Percentiles rank a stretch among this genome's conserved stretches.
phyloP scores from a whole-genome alignment of 495 filamentous ascomycete species.

The Hyphodiscus hymeniophilus region DNA sequence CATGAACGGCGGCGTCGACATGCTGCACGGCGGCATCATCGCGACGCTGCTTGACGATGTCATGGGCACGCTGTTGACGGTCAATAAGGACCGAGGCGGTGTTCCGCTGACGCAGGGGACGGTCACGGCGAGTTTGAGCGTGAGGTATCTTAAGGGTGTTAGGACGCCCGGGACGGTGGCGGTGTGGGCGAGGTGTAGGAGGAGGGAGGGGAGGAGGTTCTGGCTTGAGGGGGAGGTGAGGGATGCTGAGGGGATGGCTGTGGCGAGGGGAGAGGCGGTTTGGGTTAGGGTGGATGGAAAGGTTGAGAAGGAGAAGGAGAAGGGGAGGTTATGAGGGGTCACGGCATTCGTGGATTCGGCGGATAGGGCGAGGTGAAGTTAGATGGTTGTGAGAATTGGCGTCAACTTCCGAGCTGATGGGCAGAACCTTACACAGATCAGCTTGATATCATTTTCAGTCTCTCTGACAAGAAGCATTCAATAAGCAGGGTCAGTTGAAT shows the following conservation, averaged over 20 bases:
- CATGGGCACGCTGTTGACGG: conserved; percentile 40
- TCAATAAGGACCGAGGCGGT: conserved; percentile 30
- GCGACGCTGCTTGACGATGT: conserved; percentile 51
- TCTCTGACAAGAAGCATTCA: no score
- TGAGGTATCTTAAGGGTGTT: conserved; percentile 45
- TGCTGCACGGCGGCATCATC: conserved; percentile 54
- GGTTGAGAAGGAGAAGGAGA: no score
- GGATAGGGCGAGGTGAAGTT: no score
- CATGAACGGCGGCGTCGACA: conserved; percentile 48
- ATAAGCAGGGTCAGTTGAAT: no score
- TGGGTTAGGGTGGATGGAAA: conserved; percentile 20
- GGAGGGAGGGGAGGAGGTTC: conserved; percentile 38
- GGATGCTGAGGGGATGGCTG: conserved; percentile 29
- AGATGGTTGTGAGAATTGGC: no score
- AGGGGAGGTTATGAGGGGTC: no score
- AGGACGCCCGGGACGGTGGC: conserved; percentile 43
- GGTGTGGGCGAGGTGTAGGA: conserved; percentile 34
- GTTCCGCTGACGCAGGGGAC: conserved; percentile 9
- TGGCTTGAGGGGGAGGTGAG: conserved; percentile 34
- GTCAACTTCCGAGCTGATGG: no score
- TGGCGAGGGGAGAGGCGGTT: conserved; percentile 38
- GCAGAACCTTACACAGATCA: no score
- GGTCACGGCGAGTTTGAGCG: conserved; percentile 53
- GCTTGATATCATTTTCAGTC: no score
- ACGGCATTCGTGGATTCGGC: no score